A percentile compares a stretch with the other conserved stretches of the same genome.
Evolutionary conservation across 108 stramenopile genomes (phyloP).

Genomic region (Skeletonema costatum): DNA sequence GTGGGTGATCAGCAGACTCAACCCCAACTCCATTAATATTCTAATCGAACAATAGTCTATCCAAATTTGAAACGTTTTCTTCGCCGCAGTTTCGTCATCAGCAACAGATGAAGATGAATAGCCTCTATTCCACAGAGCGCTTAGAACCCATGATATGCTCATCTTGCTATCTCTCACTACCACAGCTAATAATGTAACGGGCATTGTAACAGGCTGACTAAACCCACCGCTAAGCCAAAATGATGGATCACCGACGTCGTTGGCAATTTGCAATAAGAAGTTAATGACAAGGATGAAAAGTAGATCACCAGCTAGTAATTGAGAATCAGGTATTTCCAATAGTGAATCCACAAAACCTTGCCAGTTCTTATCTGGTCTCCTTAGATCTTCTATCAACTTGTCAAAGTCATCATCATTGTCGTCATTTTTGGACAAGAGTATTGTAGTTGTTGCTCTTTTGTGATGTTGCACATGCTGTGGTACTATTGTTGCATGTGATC

Average conservation of each 20-base stretch:
- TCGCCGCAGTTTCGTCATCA: slow-evolving; percentile 23
- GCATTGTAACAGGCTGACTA: slow-evolving; percentile 60
- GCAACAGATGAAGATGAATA: slow-evolving; percentile 35
- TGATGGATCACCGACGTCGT: slow-evolving; percentile 38
- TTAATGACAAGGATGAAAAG: slow-evolving; percentile 40
- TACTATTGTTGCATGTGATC: neutral
- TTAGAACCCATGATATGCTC: slow-evolving; percentile 41
- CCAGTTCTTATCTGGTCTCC: neutral
- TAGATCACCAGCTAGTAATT: slow-evolving; percentile 34
- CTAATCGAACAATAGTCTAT: slow-evolving; percentile 42
- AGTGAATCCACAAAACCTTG: slow-evolving; percentile 15
- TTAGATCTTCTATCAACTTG: neutral
- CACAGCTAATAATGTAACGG: slow-evolving; percentile 26
- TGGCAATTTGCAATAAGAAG: slow-evolving; percentile 41
- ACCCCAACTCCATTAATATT: slow-evolving; percentile 31
- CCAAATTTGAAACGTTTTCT: slow-evolving; percentile 26
- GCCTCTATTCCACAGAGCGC: slow-evolving; percentile 32
- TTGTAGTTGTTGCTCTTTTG: neutral
- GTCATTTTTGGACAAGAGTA: neutral
- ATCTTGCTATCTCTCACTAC: slow-evolving; percentile 46
- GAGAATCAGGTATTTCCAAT: slow-evolving; percentile 37
- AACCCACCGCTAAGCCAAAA: slow-evolving; percentile 68
- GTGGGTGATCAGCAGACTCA: slow-evolving; percentile 26
- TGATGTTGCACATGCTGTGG: neutral
- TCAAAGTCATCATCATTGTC: neutral